phyloP scores from a whole-genome alignment of 2,329 filamentous ascomycete species.

The Paecilomyces fulvus region DNA sequence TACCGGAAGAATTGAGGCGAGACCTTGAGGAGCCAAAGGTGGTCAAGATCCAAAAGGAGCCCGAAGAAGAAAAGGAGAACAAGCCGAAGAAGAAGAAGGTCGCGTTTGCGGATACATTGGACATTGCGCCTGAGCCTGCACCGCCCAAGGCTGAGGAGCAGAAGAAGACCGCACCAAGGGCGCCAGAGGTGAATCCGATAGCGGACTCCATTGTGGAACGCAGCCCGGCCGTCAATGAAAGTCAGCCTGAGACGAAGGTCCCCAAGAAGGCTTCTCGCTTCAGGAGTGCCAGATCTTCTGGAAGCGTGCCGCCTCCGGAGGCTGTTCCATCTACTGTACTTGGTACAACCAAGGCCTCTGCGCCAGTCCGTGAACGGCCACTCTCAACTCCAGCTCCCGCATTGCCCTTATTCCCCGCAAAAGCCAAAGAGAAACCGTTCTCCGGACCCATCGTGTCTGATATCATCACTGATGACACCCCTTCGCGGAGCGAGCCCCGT shows the following conservation, averaged over 20 bases:
- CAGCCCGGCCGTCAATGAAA: constrained; percentile 13
- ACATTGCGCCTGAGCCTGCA: constrained; percentile 52
- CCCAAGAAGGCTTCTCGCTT: constrained; percentile 38
- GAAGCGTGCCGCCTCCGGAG: neutral
- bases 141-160: constrained; percentile 11
- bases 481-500: constrained; percentile 15
- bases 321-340: neutral
- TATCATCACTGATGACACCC: constrained; percentile 7
- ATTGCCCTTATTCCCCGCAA: constrained; percentile 31
- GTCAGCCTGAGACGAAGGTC: constrained; percentile 8
- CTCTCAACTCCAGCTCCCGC: constrained; percentile 13
- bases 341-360: neutral
- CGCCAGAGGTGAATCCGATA: constrained; percentile 25
- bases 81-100: constrained; percentile 60
- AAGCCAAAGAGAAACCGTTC: constrained; percentile 27
- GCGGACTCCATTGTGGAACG: constrained; percentile 40
- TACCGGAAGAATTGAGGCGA: constrained; percentile 24
- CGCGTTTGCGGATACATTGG: constrained; percentile 66
- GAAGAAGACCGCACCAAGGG: constrained; percentile 17
- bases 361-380: constrained; percentile 10
- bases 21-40: constrained; percentile 20
- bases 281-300: constrained; percentile 26
- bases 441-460: constrained; percentile 28
- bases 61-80: constrained; percentile 11
- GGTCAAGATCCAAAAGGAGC: constrained; percentile 15